Base-by-base conservation (phyloP, 129 eudicot genomes). In the Arctium lappa region DNA sequence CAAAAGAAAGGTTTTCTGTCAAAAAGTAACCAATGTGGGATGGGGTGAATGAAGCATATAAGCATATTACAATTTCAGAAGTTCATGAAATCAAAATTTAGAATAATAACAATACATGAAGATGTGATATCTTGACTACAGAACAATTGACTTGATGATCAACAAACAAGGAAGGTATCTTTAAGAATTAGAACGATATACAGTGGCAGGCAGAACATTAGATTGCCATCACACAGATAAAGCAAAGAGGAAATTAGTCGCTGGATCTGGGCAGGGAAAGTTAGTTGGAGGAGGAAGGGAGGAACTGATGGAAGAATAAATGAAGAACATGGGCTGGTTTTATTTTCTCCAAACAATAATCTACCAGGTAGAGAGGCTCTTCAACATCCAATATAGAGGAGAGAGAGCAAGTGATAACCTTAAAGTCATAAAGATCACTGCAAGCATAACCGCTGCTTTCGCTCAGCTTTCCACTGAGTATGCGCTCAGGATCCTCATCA, bases 361-460 rank as follows among this genome's bases (percentile, higher is more conserved):
- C 8, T 42, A 42, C 1, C 50, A 42, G 50, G 50, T 42, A 42
- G 50, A 42, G 50, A 42, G 50, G 50, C 50, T 5, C 5, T 42
- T 42, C 10, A 46, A 46, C 56, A 13, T 46, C 56, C 56, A 46
- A 46, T 46, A 0, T 46, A 60, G 33, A 27, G 34, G 65, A 48
- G 75, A 71, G 39, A 84, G 74, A 33, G 76, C 16, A 65, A 66
- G 63, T 36, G 76, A 79, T 66, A 79, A 94, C 98, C 98, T 94
- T 92, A 66, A 88, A 90, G 72, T 94, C 97, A 88, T 94, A 94
- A 29, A 94, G 97, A 90, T 94, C 98, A 81, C 90, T 87, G 77
- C 91, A 90, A 83, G 89, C 92, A 85, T 92, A 94, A 74, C 97
- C 97, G 39, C 98, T 94, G 75, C 93, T 92, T 85, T 94, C 97